Evolutionary conservation across 345 rosid genomes (phyloP).

Genomic region (Salix arbutifolia): DNA sequence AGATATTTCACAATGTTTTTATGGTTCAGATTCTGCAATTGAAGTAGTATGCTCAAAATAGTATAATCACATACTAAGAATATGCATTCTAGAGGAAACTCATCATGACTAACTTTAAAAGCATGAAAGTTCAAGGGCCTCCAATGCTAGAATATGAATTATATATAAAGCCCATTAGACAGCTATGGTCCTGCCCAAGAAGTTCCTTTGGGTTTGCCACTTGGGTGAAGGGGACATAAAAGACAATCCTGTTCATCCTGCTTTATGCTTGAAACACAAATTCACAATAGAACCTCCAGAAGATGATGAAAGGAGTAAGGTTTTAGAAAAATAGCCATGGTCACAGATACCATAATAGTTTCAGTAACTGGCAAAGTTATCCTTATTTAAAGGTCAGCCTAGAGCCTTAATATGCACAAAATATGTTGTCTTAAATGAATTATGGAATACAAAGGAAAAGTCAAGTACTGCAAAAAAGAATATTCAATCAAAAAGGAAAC

Average conservation of each 20-base stretch:
- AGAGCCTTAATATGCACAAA: neutral
- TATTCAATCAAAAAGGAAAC: neutral
- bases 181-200: neutral
- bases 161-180: neutral
- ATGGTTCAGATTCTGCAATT: slow-evolving; percentile 85
- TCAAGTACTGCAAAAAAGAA: neutral
- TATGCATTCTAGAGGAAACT: neutral
- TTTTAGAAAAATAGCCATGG: neutral
- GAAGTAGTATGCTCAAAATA: slow-evolving; percentile 10
- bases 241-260: neutral
- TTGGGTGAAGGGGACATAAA: neutral
- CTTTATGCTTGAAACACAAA: neutral
- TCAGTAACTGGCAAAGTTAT: neutral
- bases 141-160: neutral
- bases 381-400: neutral
- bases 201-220: neutral
- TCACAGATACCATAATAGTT: neutral
- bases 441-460: neutral
- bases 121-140: neutral
- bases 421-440: neutral
- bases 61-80: slow-evolving; percentile 9
- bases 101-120: neutral
- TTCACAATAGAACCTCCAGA: neutral
- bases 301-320: neutral
- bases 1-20: slow-evolving; percentile 98